Evolutionary conservation across 208 protist species (phyloP), one percentile per base, ranked within the genome.

Genomic region (Borovskyia barvae): DNA sequence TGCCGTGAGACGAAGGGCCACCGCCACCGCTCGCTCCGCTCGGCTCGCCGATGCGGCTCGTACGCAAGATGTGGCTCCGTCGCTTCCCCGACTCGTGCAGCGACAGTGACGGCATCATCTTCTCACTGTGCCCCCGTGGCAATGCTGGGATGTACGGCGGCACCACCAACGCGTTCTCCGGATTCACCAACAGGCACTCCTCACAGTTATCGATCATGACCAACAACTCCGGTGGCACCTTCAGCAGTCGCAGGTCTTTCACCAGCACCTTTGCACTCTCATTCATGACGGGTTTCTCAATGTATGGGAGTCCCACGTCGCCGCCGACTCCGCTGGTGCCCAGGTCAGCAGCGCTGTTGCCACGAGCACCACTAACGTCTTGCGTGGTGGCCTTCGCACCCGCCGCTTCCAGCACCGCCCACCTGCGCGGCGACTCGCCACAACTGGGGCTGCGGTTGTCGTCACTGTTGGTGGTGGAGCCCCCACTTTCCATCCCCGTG

Each of bases 191-290:
- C 35, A 77, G 82, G 66, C 80, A 91, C 62, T 92, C 82, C 54
- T 92, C 82, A 3, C 62, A 76, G 63, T 95, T 95, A 66, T 95
- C 88, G 28, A 95, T 79, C 85, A 92, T 88, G 45, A 95, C 77
- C 46, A 90, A 69, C 54, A 92, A 55, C 68, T 92, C 85, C 19
- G 79, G 76, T 40, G 88, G 88, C 30, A 95, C 88, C 47, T 89
- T 86, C 24, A 95, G 70, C 11, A 83, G 57, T 25, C 83, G 80
- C 60, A 95, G 58, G 57, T 95, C 88, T 71, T 95, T 95, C 42
- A 92, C 59, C 9, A 92, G 54, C 45, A 91, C 70, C 73, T 82
- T 82, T 17, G 75, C 58, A 24, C 69, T 73, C 47, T 77, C 80
- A 46, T 78, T 82, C 32, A 87, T 52, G 5, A 28, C 30, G 0